Conservation (phyloP, 768 basidiomycete genomes). For the Chlorophyllum brunneum region DNA sequence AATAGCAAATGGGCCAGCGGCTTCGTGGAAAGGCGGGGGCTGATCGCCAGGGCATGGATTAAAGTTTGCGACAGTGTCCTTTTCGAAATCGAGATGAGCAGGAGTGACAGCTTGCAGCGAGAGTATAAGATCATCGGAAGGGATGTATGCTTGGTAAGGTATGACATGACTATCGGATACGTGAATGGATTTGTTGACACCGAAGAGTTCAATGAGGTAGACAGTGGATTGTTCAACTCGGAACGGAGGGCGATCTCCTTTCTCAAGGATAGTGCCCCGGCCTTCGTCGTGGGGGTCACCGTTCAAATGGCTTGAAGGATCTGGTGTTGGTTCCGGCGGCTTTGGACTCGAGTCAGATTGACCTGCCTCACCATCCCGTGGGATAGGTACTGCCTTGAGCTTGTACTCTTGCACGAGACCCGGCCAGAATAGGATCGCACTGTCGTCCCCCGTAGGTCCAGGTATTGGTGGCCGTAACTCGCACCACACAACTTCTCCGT, state of each 20-base stretch:
- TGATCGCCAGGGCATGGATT: conserved; percentile 41
- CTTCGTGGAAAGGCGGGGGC: conserved; percentile 40
- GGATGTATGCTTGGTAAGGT: conserved; percentile 71
- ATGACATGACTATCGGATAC: conserved; percentile 57
- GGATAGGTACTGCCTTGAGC: conserved; percentile 9
- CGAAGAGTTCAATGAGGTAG: conserved; percentile 70
- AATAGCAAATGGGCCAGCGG: conserved; percentile 60
- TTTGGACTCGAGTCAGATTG: conserved; percentile 9
- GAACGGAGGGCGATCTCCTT: conserved; percentile 40
- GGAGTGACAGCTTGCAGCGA: conserved; percentile 43
- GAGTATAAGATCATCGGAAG: conserved; percentile 46
- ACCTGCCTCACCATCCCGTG: neutral
- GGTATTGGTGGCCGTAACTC: conserved; percentile 3
- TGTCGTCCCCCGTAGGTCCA: conserved; percentile 2
- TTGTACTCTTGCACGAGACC: conserved; percentile 12
- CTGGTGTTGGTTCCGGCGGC: neutral
- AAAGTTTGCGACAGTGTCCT: conserved; percentile 41
- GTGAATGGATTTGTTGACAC: conserved; percentile 43
- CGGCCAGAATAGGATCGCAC: conserved; percentile 12
- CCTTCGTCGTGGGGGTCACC: conserved; percentile 18
- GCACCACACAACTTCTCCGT: conserved; percentile 15
- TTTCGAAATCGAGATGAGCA: conserved; percentile 38
- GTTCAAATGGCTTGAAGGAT: neutral
- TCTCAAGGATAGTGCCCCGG: conserved; percentile 20
- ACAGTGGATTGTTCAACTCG: conserved; percentile 52